Evolutionary conservation across 2,329 filamentous ascomycete species (phyloP), one percentile per base, ranked within the genome.

Genomic region (Penicillium sp.): DNA sequence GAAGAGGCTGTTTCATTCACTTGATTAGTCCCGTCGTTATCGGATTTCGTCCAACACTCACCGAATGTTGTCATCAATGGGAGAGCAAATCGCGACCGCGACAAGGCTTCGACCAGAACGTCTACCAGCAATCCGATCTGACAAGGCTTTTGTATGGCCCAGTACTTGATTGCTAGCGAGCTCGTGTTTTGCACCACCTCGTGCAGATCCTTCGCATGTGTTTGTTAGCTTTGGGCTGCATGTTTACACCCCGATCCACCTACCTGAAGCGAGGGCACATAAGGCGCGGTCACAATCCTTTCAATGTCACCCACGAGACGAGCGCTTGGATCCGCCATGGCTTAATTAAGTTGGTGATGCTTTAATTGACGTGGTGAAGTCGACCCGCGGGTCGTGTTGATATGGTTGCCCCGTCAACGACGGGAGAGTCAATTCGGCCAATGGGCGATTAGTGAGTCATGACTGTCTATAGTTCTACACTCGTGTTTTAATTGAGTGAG

Each of bases 241-340:
- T 11, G 25, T n/a, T 13, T 13, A 27, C 10, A 6, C 6, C n/a
- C 4, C 25, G 25, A 13, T 27, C 17, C 16, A 45, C 61, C 51
- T 57, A 75, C 73, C 54, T 69, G 67, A 29, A 76, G 58, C 17
- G 67, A 70, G 11, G 71, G 66, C n/a, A 69, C 66, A 47, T 74
- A 76, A 14, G 68, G 65, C 22, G 70, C 67, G 5, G 65, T 63
- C 27, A 74, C 59, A 28, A 75, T 56, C 29, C 69, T 67, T 41
- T 68, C 62, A 40, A 75, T 50, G 54, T 74, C 71, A 12, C 53
- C 47, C 18, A 62, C 52, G 13, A 74, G 37, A 5, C 41, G 33
- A 28, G 23, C 16, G 3, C 54, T 16, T 14, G 39, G 42, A 12
- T 57, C 52, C 15, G 42, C 20, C 58, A 66, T 66, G n/a, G 4